Percentiles rank a stretch among this genome's conserved stretches.
Conservation (phyloP, 306 rosid species). For the Quercus berberidifolia region DNA sequence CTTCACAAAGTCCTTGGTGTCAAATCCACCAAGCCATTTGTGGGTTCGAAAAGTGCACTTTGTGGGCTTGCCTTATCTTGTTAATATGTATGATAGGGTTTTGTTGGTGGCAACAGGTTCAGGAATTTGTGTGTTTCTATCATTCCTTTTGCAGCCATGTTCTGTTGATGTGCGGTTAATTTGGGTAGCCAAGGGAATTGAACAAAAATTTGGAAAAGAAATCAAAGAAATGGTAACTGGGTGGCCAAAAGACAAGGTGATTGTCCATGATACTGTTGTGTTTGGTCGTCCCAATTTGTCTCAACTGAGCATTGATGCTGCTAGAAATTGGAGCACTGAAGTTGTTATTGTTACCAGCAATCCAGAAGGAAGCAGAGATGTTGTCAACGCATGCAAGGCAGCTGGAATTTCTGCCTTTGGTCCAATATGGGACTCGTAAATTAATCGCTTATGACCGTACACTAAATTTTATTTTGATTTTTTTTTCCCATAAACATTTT, state of each 20-base stretch:
- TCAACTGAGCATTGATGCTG: constrained; percentile 49
- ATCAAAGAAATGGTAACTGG: constrained; percentile 36
- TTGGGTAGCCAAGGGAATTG: constrained; percentile 75
- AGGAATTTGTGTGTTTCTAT: constrained; percentile 67
- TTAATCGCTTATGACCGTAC: background rate
- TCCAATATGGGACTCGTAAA: constrained; percentile 54
- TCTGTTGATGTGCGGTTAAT: constrained; percentile 41
- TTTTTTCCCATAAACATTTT: too few species aligned
- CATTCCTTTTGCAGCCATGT: constrained; percentile 52
- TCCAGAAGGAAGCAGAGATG: constrained; percentile 62
- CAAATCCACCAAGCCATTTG: constrained; percentile 49
- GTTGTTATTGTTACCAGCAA: constrained; percentile 70
- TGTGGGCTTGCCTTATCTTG: constrained; percentile 59
- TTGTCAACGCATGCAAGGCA: constrained; percentile 46
- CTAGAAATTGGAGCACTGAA: constrained; percentile 44
- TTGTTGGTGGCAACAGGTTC: constrained; percentile 72
- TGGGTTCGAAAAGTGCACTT: constrained; percentile 53
- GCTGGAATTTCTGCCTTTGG: constrained; percentile 49
- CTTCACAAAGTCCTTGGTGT: constrained; percentile 49
- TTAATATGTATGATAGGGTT: constrained; percentile 51
- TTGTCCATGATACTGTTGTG: constrained; percentile 59
- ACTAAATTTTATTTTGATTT: too few species aligned
- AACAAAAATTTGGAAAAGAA: constrained; percentile 58
- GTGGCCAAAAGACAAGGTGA: constrained; percentile 42
- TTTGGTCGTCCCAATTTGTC: constrained; percentile 62